phyloP scores from a whole-genome alignment of 176 grass and related monocot genomes.

The Oryza coarctata region DNA sequence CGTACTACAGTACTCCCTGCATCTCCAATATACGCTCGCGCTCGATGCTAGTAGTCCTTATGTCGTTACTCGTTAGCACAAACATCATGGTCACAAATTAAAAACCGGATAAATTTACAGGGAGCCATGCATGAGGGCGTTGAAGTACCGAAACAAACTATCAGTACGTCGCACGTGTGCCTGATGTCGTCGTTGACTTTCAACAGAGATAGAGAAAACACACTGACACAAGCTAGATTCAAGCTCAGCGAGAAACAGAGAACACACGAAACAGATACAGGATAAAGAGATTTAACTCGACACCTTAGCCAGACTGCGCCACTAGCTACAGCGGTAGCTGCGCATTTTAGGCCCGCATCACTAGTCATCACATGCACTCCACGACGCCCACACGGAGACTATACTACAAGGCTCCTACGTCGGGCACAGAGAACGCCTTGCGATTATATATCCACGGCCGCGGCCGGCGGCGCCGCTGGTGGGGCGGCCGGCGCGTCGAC shows the following conservation, averaged over 20 bases:
- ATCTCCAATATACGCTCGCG: background rate
- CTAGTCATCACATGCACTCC: constrained; percentile 31
- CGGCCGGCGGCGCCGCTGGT: background rate
- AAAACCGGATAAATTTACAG: background rate
- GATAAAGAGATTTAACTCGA: constrained; percentile 4
- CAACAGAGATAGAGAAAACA: constrained; percentile 6
- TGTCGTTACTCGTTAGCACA: background rate
- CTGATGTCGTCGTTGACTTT: background rate
- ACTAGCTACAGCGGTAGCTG: background rate
- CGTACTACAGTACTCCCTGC: background rate
- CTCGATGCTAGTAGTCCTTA: background rate
- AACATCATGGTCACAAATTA: background rate
- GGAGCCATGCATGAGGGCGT: background rate
- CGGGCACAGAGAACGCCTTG: background rate
- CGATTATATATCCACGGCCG: constrained; percentile 58
- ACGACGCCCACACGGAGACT: constrained; percentile 15
- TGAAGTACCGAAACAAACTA: background rate
- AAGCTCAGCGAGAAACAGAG: background rate
- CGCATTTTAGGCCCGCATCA: constrained; percentile 9
- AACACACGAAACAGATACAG: too few relatives aligned
- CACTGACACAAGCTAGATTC: constrained; percentile 27
- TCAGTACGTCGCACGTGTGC: constrained; percentile 25
- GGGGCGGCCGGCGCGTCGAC: background rate
- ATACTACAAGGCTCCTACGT: background rate
- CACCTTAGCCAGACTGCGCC: constrained; percentile 35